Evolutionary conservation across 805 yeast species (phyloP).

Genomic region (Cyberlindnera bimundalis): DNA sequence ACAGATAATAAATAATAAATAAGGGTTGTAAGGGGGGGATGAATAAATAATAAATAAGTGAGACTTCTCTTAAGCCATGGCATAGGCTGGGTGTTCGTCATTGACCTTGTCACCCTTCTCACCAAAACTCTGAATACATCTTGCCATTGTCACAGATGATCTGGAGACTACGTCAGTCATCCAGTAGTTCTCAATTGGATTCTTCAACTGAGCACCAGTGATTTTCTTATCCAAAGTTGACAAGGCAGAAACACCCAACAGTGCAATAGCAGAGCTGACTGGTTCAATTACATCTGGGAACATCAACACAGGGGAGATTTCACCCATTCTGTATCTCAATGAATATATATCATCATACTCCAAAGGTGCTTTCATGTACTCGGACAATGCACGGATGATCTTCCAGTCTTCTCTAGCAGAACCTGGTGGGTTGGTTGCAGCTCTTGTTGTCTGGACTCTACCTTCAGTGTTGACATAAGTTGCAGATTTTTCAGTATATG

Average conservation of each 20-base stretch:
- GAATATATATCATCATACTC: slow-evolving; percentile 74
- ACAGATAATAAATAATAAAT: not conserved
- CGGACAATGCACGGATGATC: slow-evolving; percentile 77
- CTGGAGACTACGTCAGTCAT: slow-evolving; percentile 86
- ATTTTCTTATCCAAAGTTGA: slow-evolving; percentile 37
- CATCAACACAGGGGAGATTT: slow-evolving; percentile 77
- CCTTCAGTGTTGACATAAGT: slow-evolving; percentile 90
- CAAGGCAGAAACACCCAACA: slow-evolving; percentile 50
- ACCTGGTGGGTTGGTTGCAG: slow-evolving; percentile 86
- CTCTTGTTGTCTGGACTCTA: slow-evolving; percentile 78
- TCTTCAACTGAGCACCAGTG: slow-evolving; percentile 49
- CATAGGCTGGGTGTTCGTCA: slow-evolving; percentile 37
- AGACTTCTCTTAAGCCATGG: slow-evolving; percentile 22
- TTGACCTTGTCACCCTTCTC: slow-evolving; percentile 57
- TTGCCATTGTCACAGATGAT: slow-evolving; percentile 88
- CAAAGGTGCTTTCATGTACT: slow-evolving; percentile 64
- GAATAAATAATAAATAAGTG: slow-evolving; percentile 17
- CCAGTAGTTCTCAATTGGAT: slow-evolving; percentile 79
- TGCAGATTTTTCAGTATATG: slow-evolving; percentile 83
- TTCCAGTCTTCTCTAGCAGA: slow-evolving; percentile 92
- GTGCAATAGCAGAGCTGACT: slow-evolving; percentile 52
- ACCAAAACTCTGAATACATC: slow-evolving; percentile 71
- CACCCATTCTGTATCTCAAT: slow-evolving; percentile 65
- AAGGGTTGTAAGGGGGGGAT: not conserved
- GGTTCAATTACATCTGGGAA: slow-evolving; percentile 75